Conservation (phyloP, 2,329 filamentous ascomycete species). For the Colletotrichum tanaceti region DNA sequence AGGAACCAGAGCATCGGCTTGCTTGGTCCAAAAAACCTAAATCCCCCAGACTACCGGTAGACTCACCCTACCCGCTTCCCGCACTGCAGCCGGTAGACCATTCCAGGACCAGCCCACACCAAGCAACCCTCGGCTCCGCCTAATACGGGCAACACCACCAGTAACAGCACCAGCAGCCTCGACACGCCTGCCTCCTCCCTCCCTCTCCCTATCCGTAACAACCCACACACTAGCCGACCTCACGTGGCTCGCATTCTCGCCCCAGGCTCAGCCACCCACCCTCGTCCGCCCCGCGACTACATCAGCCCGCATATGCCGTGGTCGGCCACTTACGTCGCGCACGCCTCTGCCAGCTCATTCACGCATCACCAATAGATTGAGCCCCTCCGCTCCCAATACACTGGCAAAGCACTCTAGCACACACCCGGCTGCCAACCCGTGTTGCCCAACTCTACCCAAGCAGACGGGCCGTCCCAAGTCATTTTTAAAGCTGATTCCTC, state of each 20-base stretch:
- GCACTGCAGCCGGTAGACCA: slow-evolving; percentile 46
- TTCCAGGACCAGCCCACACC: slow-evolving; percentile 20
- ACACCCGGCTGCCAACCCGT: slow-evolving; percentile 55
- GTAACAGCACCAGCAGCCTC: slow-evolving; percentile 13
- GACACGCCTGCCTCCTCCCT: slow-evolving; percentile 20
- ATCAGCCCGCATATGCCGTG: slow-evolving; percentile 71
- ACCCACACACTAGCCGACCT: slow-evolving; percentile 45
- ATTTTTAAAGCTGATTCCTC: slow-evolving; percentile 49
- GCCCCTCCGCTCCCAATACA: slow-evolving; percentile 59
- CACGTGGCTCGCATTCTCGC: slow-evolving; percentile 58
- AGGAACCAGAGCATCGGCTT: slow-evolving; percentile 48
- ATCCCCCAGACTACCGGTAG: background rate
- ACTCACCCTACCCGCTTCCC: slow-evolving; percentile 46
- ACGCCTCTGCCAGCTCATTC: slow-evolving; percentile 70
- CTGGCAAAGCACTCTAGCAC: slow-evolving; percentile 58
- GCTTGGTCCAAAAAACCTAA: slow-evolving; percentile 48
- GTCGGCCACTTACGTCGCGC: slow-evolving; percentile 64
- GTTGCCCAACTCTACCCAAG: slow-evolving; percentile 60
- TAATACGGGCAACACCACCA: slow-evolving; percentile 6
- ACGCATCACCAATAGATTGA: slow-evolving; percentile 69
- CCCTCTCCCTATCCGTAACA: slow-evolving; percentile 2
- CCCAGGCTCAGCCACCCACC: slow-evolving; percentile 53
- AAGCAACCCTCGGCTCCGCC: slow-evolving; percentile 28
- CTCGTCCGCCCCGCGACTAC: slow-evolving; percentile 55
- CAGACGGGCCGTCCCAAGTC: slow-evolving; percentile 46